phyloP scores from a whole-genome alignment of 202 grass and related monocot genomes.

The Eragrostis tef region DNA sequence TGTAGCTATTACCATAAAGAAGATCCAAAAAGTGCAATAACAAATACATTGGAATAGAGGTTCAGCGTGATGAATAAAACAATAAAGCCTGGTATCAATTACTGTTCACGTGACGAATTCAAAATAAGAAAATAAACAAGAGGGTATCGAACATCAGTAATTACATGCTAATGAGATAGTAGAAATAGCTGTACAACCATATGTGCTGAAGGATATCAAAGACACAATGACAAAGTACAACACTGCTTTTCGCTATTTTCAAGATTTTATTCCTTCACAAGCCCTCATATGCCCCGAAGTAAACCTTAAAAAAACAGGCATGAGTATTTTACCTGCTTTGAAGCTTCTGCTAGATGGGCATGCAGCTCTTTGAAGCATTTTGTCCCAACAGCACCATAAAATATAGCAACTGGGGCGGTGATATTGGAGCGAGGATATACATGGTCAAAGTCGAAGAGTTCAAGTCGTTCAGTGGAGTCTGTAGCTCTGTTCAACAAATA shows the following conservation, averaged over 20 bases:
- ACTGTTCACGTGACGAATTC: conserved; percentile 14
- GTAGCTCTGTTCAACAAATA: conserved; percentile 58
- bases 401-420: conserved; percentile 65
- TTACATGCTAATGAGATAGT: not conserved
- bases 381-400: conserved; percentile 95
- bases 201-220: conserved; percentile 21
- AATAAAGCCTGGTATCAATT: conserved; percentile 30
- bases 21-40: conserved; percentile 27
- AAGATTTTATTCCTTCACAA: conserved; percentile 13
- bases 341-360: conserved; percentile 70
- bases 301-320: conserved; percentile 25
- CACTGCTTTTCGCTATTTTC: conserved; percentile 25
- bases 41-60: conserved; percentile 1
- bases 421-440: conserved; percentile 67
- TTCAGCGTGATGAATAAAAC: conserved; percentile 37
- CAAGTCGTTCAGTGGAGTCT: conserved; percentile 61
- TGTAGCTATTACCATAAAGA: not conserved
- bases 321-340: conserved; percentile 70
- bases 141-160: conserved; percentile 21
- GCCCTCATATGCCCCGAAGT: conserved; percentile 12
- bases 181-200: conserved; percentile 24
- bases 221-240: conserved; percentile 19
- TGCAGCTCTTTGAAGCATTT: conserved; percentile 95
- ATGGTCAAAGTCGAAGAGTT: conserved; percentile 97
- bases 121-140: conserved; percentile 18